Evolutionary conservation across 2,329 filamentous ascomycete species (phyloP), one percentile per base, ranked within the genome.

Genomic region (Fusarium sp.): DNA sequence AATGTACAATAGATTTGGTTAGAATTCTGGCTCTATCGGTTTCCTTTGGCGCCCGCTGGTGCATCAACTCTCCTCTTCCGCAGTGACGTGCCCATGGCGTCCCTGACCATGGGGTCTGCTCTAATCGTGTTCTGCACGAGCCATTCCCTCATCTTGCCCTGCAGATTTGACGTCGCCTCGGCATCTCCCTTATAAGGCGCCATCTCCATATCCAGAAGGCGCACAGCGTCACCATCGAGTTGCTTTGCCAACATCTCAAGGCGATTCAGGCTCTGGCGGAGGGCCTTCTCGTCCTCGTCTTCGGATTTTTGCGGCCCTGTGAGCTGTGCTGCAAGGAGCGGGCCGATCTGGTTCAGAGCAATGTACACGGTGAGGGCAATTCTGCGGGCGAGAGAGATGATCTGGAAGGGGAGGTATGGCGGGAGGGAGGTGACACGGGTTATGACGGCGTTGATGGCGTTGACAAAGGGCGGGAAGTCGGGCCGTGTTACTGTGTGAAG

Each of bases 61-160:
- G 87, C 90, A 75, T 90, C 89, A 13, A 84, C 78, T 70, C 91
- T 86, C 73, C 89, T 83, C 76, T 86, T 89, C 77, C 88, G 86
- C 61, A 95, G 81, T 30, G 90, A 90, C 62, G 86, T 87, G 27
- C 90, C 90, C 72, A 97, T 85, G 1, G 94, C 94, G 79, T 94
- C 91, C 72, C 91, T 88, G 9, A 98, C 95, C 81, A 95, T 93
- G 1, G 91, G 91, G 79, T 95, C 93, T 50, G 88, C 89, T 71
- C 90, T 87, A 64, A 97, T 92, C 13, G 91, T 95, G 77, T 97
- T 97, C 79, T 97, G 90, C 53, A 98, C 90, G 72, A 98, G 84
- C 87, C 94, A 97, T 75, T 96, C 93, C 80, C 91, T 92, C 81
- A 98, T 88, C 74, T 92, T 92, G 41, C 87, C 86, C 66, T 90